These are phyloP conservation scores for Plasmodium vinckei DNA, from an alignment of 169 alveolate species.

Conservation along the genomic window DNA sequence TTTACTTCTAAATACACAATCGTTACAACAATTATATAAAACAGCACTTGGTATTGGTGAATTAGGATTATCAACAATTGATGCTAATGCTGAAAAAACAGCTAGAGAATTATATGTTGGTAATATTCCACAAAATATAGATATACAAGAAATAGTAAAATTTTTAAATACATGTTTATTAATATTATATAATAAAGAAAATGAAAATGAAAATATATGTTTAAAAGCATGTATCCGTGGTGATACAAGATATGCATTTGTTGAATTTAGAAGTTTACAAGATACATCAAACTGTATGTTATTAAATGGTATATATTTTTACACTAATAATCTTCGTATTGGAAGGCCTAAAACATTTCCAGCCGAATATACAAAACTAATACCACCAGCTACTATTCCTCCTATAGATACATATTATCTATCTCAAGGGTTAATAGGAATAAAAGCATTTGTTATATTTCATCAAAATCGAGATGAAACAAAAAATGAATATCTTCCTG, in stretches of 20 bases:
- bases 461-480: conserved; percentile 60
- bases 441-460: conserved; percentile 33
- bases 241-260: conserved; percentile 96
- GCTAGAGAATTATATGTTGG: conserved; percentile 89
- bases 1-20: conserved; percentile 30
- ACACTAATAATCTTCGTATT: conserved; percentile 76
- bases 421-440: conserved; percentile 72
- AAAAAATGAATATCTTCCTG: conserved; percentile 77
- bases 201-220: conserved; percentile 75
- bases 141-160: conserved; percentile 84
- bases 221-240: conserved; percentile 93
- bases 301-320: conserved; percentile 81
- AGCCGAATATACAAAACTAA: conserved; percentile 49
- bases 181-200: conserved; percentile 84
- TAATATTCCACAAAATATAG: conserved; percentile 85
- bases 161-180: conserved; percentile 83
- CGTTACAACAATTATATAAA: conserved; percentile 36
- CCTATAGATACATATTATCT: conserved; percentile 31
- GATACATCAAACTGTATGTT: conserved; percentile 91
- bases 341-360: conserved; percentile 86
- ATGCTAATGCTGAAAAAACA: conserved; percentile 76
- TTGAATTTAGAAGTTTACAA: conserved; percentile 93
- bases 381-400: conserved; percentile 80
- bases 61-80: conserved; percentile 30
- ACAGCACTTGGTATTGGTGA: conserved; percentile 18